phyloP scores from a whole-genome alignment of 371 early-diverging fungal species.

The Capillidium rhysosporum region DNA sequence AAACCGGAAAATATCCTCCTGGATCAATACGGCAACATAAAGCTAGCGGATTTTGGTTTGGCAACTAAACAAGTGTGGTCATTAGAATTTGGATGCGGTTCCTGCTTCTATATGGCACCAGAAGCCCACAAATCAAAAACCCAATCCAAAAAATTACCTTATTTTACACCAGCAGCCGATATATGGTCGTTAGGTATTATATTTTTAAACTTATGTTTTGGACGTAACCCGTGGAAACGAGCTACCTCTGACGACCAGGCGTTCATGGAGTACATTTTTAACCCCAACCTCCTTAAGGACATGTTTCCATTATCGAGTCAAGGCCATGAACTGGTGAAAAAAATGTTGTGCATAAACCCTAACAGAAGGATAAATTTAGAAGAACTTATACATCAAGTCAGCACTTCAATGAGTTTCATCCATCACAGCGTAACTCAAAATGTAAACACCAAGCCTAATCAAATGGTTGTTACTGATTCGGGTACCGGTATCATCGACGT shows the following conservation, averaged over 20 bases:
- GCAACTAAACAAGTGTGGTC: conserved; percentile 48
- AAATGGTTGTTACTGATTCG: no score
- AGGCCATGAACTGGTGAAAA: conserved; percentile 1
- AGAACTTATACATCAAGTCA: conserved; percentile 1
- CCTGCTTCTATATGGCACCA: conserved; percentile 41
- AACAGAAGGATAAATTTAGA: not conserved
- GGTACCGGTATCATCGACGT: no score
- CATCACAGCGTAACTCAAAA: not conserved
- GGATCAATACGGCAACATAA: conserved; percentile 24
- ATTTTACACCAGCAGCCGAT: conserved; percentile 44
- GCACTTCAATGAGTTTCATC: not conserved
- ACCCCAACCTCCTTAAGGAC: conserved; percentile 2
- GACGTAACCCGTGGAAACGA: conserved; percentile 63
- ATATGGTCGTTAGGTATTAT: conserved; percentile 62
- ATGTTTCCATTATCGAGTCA: conserved; percentile 3
- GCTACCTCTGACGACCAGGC: conserved; percentile 28
- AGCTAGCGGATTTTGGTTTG: conserved; percentile 73
- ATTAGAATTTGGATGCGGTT: conserved; percentile 57
- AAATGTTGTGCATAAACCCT: conserved; percentile 6
- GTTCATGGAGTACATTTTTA: conserved; percentile 23
- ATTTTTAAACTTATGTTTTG: conserved; percentile 45
- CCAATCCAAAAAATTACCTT: conserved; percentile 10
- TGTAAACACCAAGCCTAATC: no score
- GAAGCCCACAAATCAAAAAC: conserved; percentile 13
- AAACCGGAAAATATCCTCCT: conserved; percentile 62